Percentiles rank a stretch among this genome's conserved stretches.
These are phyloP conservation scores for Hyaloscypha bicolor DNA, from an alignment of 495 filamentous ascomycete species.

Conservation along the genomic window DNA sequence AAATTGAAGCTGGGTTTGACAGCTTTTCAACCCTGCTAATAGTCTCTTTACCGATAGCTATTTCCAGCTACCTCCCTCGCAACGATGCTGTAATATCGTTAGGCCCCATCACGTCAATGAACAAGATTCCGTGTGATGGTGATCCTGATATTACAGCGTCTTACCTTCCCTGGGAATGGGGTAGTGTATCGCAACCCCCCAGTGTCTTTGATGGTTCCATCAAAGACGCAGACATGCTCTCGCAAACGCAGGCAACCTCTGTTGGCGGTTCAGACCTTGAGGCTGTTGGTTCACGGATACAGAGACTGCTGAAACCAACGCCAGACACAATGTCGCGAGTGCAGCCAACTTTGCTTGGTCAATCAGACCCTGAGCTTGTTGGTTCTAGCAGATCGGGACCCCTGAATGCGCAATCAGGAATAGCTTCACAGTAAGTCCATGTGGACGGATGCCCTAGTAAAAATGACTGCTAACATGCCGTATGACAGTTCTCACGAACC, in stretches of 20 bases:
- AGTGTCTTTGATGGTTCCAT: constrained; percentile 2
- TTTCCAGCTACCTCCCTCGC: background rate
- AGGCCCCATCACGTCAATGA: background rate
- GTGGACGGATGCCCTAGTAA: too few relatives aligned
- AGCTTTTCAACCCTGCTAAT: background rate
- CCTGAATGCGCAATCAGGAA: background rate
- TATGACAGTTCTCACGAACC: too few relatives aligned
- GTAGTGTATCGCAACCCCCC: background rate
- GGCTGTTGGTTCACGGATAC: too few relatives aligned
- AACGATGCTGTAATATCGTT: constrained; percentile 2
- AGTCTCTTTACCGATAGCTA: constrained; percentile 2
- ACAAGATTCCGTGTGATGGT: constrained; percentile 4
- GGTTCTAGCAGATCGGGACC: background rate
- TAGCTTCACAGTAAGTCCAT: background rate
- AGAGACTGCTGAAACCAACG: too few relatives aligned
- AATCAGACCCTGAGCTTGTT: background rate
- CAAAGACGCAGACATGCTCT: background rate
- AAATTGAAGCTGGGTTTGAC: constrained; percentile 4
- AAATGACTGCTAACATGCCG: too few relatives aligned
- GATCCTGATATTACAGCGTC: background rate
- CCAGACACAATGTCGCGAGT: too few relatives aligned
- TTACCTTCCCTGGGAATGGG: background rate
- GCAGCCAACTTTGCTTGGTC: background rate
- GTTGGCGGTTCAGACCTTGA: too few relatives aligned
- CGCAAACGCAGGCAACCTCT: background rate